phyloP scores from a whole-genome alignment of 306 rosid genomes.

The Cucurbita pepo region DNA sequence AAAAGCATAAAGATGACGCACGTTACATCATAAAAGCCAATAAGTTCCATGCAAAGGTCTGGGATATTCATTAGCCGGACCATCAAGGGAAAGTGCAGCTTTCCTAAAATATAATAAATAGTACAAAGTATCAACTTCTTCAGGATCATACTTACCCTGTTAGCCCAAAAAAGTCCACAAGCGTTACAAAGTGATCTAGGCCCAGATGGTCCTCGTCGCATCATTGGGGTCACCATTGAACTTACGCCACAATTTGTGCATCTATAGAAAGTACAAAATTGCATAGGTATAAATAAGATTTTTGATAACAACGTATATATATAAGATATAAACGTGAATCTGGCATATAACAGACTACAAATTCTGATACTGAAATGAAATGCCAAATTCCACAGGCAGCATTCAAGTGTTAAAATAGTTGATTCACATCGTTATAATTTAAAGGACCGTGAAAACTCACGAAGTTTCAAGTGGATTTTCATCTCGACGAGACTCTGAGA shows the following conservation, averaged over 20 bases:
- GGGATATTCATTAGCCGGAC: neutral
- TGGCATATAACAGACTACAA: neutral
- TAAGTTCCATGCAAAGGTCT: neutral
- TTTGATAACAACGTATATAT: no score
- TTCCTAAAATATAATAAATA: neutral
- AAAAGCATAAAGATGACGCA: neutral
- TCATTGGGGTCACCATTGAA: constrained; percentile 85
- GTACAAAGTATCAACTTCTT: neutral
- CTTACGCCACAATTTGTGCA: constrained; percentile 83
- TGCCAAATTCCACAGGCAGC: neutral
- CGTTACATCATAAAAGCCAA: neutral
- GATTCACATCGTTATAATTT: neutral
- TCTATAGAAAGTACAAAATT: constrained; percentile 30
- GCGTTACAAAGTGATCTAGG: constrained; percentile 95
- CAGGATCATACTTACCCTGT: constrained; percentile 50
- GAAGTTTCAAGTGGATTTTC: constrained; percentile 45
- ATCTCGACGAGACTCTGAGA: constrained; percentile 65
- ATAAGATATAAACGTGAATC: neutral
- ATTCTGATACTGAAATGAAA: neutral
- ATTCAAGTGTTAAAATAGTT: neutral
- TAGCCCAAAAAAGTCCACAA: constrained; percentile 94
- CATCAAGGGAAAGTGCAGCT: neutral
- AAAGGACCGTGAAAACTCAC: constrained; percentile 35
- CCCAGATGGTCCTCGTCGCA: constrained; percentile 95
- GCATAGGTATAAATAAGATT: neutral